Evolutionary conservation across 441 rosid genomes (phyloP), one percentile per base, ranked within the genome.

Genomic region (Caryocar brasiliense): DNA sequence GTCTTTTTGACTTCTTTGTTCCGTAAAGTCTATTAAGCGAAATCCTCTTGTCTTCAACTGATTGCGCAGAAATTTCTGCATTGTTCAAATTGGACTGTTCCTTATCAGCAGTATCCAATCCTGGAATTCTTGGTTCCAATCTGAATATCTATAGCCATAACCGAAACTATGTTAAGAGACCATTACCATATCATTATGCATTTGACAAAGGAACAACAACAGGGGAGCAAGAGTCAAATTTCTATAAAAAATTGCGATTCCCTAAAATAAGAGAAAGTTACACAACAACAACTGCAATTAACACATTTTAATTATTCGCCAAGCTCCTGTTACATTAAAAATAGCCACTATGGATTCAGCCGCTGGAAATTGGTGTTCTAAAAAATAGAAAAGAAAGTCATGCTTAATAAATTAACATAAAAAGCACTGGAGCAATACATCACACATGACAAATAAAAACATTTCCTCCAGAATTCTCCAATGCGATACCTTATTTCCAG

Each of bases 401-500:
- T n/a, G n/a, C n/a, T n/a, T n/a, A n/a, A n/a, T n/a, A n/a, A n/a
- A n/a, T n/a, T n/a, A n/a, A n/a, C n/a, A n/a, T n/a, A n/a, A n/a
- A n/a, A n/a, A n/a, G n/a, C n/a, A n/a, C n/a, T n/a, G n/a, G n/a
- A n/a, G n/a, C n/a, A n/a, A n/a, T n/a, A n/a, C n/a, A n/a, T n/a
- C n/a, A n/a, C n/a, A n/a, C n/a, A n/a, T n/a, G n/a, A n/a, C n/a
- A n/a, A n/a, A n/a, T n/a, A n/a, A n/a, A n/a, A n/a, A n/a, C n/a
- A n/a, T n/a, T n/a, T n/a, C n/a, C n/a, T n/a, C n/a, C n/a, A n/a
- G n/a, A n/a, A n/a, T n/a, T n/a, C n/a, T n/a, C n/a, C n/a, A n/a
- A n/a, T n/a, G n/a, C n/a, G n/a, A 53, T 19, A 83, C 96, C 98
- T 84, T 86, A 37, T 84, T 73, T 41, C 84, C 54, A 59, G 91